Evolutionary conservation across 2,329 filamentous ascomycete genomes (phyloP), one percentile per base, ranked within the genome.

Genomic region (Chrysosporium keratinophilum): DNA sequence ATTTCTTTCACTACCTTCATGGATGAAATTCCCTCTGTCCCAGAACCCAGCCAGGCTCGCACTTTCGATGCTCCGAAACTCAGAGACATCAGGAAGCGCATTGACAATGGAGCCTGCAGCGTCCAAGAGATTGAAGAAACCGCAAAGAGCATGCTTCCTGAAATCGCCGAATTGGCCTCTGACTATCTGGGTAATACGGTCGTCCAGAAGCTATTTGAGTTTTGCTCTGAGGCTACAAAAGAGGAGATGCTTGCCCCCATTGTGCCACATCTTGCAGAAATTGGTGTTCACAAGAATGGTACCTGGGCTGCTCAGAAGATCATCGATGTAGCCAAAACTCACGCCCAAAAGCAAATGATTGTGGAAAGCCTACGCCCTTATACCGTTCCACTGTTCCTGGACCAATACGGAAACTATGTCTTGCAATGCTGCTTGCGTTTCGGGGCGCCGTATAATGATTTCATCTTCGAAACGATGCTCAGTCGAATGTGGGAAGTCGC

Each of bases 221-320:
- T 88, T 72, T 97, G 93, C 74, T 93, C 88, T 0, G 91, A 97
- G 67, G 76, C 82, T 41, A 82, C 91, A 41, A 90, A 94, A 63
- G 89, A 96, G 68, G 84, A 86, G 54, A 97, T 98, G 93, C 76
- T 98, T 55, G 72, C 76, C 12, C 83, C 90, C 65, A 95, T 98
- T 63, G 82, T 87, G 2, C 90, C 91, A 55, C 90, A 96, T 66
- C 80, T 97, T 67, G 89, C 91, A 23, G 90, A 97, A 71, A 96
- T 97, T 71, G 93, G 93, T 63, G 84, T 96, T 6, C 93, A 98
- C 78, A 98, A 98, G 80, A 98, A 98, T 64, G 93, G 93, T 58
- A 98, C 93, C 1, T 98, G 93, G 93, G 93, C 93, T 52, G 93
- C 93, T 1, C 93, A 98, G 72, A 98, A 97, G 78, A 97, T 98